Evolutionary conservation across 1,139 yeast genomes (phyloP), one percentile per base, ranked within the genome.

Genomic region (Candida sanyaensis): DNA sequence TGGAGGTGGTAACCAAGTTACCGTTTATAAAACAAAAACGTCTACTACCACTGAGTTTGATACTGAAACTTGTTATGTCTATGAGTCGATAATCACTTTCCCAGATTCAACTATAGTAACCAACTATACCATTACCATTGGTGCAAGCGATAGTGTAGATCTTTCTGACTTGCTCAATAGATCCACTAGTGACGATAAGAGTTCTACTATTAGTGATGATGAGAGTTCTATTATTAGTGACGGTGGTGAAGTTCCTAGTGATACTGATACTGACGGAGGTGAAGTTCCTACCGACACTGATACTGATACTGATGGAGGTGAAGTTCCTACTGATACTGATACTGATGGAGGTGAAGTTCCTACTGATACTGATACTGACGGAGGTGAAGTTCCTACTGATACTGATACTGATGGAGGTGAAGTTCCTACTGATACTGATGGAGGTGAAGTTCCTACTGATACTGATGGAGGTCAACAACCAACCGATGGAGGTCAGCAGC

Each of bases 41-140:
- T 11, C 37, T 33, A 33, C 37, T 33, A 26, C 27, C 12, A 12
- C 33, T 24, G 38, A 36, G 5, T 6, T 26, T 26, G 28, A 26
- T 7, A 41, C 44, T 17, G 44, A 34, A 41, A 41, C 44, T 5
- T 41, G 44, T 8, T 41, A 33, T 34, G 33, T 41, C 6, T 41
- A 41, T 41, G 44, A 33, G 11, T 41, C 44, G 3, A 9, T 41
- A 6, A 41, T 41, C 11, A 41, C 44, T 28, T 41, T 32, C 27
- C 44, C 44, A 2, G 21, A 41, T 28, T 11, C 26, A 9, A 41
- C 44, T n/a, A 27, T 41, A 4, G 33, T 24, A n/a, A 27, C 32
- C 6, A 23, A 17, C 5, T 41, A 41, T 17, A 41, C 44, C 2
- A 33, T 41, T 17, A 41, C 44, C 11, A 34, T 41, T 8, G 23